Conservation (phyloP, 2,329 filamentous ascomycete genomes). For the Aureobasidium uvarum region DNA sequence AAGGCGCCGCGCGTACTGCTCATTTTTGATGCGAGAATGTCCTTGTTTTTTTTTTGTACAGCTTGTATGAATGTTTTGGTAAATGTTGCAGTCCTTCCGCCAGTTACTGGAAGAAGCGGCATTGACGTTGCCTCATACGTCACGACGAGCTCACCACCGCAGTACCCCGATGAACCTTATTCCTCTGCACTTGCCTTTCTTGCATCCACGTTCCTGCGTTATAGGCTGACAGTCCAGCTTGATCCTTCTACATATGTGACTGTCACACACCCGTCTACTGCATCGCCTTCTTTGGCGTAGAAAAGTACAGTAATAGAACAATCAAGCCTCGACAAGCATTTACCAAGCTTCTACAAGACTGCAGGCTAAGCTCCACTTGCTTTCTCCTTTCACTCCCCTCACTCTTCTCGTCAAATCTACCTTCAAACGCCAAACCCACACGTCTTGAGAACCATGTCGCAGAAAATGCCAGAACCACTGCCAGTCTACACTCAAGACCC, state of each 20-base stretch:
- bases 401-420: not conserved
- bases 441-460: not conserved
- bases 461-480: not conserved
- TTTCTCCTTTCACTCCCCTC: not conserved
- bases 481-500: constrained; percentile 7
- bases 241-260: not conserved
- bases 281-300: not conserved
- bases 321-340: constrained; percentile 4
- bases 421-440: not conserved
- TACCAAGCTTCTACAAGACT: constrained; percentile 8
- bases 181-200: not conserved
- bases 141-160: not conserved
- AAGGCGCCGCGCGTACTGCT: constrained; percentile 30
- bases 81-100: not conserved
- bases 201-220: not conserved
- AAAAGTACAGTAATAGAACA: not conserved
- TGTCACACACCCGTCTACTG: not conserved
- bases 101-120: not conserved
- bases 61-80: not conserved
- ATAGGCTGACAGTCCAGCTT: not conserved
- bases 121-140: not conserved
- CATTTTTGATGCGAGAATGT: not conserved
- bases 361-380: not conserved
- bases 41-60: not conserved
- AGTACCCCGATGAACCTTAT: not conserved